phyloP scores from a whole-genome alignment of 2,329 filamentous ascomycete genomes.

The Cytospora leucostoma region DNA sequence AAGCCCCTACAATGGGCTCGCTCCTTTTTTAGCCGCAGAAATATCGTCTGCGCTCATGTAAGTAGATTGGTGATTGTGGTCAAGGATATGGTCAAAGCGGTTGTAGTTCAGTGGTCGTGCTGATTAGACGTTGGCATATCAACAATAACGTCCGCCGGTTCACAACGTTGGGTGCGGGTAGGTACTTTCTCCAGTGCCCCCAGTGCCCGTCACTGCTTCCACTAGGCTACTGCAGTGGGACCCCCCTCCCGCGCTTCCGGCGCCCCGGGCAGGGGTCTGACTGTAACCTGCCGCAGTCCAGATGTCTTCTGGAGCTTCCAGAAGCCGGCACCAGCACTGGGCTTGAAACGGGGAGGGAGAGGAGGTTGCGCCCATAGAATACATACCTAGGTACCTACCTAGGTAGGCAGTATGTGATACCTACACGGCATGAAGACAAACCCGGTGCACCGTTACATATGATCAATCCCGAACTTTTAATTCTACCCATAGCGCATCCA shows the following conservation, averaged over 20 bases:
- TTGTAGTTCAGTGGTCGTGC: neutral
- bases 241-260: neutral
- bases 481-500: neutral
- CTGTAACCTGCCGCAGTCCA: neutral
- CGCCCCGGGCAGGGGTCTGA: slow-evolving; percentile 5
- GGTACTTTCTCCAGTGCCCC: neutral
- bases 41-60: neutral
- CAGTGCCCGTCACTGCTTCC: slow-evolving; percentile 14
- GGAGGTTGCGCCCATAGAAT: neutral
- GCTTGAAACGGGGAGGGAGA: neutral
- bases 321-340: neutral
- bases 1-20: neutral
- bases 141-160: neutral
- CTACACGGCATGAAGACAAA: neutral
- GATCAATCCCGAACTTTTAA: neutral
- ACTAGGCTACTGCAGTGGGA: slow-evolving; percentile 11
- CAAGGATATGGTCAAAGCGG: too few relatives aligned
- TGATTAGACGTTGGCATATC: neutral
- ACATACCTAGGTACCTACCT: neutral
- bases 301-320: neutral
- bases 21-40: neutral
- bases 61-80: neutral
- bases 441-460: neutral
- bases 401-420: neutral
- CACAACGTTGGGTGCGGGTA: slow-evolving; percentile 2